Conservation (phyloP, 2,329 filamentous ascomycete genomes). For the Claviceps purpurea region DNA sequence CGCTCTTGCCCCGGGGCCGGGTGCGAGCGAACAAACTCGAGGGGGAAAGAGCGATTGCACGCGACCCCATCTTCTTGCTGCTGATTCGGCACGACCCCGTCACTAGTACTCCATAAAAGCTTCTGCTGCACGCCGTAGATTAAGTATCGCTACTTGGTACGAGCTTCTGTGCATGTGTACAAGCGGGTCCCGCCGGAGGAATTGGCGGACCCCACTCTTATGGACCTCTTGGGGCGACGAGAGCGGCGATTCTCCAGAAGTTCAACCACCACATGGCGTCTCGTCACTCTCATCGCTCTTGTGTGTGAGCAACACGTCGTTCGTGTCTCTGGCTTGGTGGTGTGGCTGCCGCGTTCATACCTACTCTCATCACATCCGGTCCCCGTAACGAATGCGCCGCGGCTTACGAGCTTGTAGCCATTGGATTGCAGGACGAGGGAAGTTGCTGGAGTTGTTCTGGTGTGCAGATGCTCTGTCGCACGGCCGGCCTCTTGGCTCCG, state of each 20-base stretch:
- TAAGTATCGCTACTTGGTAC: slow-evolving; percentile 1
- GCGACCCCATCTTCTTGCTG: not conserved
- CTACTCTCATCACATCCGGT: not conserved
- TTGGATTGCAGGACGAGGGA: not conserved
- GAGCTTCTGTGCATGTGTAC: not conserved
- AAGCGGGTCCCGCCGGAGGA: slow-evolving; percentile 3
- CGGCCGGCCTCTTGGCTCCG: not conserved
- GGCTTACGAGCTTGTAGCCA: not conserved
- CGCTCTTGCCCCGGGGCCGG: slow-evolving; percentile 4
- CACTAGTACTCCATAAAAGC: not conserved
- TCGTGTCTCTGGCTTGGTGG: not conserved
- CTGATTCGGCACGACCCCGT: not conserved
- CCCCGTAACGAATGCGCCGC: not conserved
- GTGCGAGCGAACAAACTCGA: slow-evolving; percentile 1
- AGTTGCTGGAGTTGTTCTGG: not conserved
- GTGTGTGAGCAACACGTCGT: not conserved
- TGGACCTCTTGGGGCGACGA: slow-evolving; percentile 1
- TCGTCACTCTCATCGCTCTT: not conserved
- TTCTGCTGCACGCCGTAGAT: not conserved
- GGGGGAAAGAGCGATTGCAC: slow-evolving; percentile 3
- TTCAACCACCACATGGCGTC: not conserved
- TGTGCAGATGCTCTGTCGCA: not conserved
- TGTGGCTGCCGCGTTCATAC: not conserved
- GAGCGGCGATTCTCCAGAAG: slow-evolving; percentile 4
- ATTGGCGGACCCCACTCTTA: slow-evolving; percentile 2